Base-by-base conservation (phyloP, 2,329 filamentous ascomycete species). In the Neopestalotiopsis clavispora region DNA sequence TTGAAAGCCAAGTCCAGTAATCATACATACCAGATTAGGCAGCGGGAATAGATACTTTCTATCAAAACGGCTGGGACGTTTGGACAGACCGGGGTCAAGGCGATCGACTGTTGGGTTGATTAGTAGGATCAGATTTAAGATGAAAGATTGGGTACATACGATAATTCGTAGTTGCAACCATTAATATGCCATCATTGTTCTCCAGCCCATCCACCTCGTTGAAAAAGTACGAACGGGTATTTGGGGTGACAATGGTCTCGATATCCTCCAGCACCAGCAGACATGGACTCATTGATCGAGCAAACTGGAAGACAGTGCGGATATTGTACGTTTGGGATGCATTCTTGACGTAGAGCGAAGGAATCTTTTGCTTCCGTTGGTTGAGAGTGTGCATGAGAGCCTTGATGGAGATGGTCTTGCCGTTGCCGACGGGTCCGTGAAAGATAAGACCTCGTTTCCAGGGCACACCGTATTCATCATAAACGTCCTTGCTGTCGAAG, bases 381-480 rank as follows among this genome's bases (percentile, higher is more conserved):
- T 87, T 89, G 0, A 92, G 82, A 68, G 83, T 84, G 72, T 91
- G 84, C 88, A 92, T 92, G 74, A 89, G 86, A 0, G 90, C 90
- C 79, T 92, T 92, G 80, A 92, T 89, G 60, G 86, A 88, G 72
- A 92, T 90, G 0, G 90, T 92, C 79, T 92, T 92, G 17, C 90
- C 90, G 69, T 92, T 92, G 0, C 82, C 82, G 0, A 82, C 88
- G 0, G 88, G 87, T 0, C 89, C 90, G 71, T 91, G 85, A 76
- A 90, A 91, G 69, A 92, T 91, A 56, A 92, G 80, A 0, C 90
- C 90, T 61, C 90, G 81, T 82, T 92, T 92, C 90, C 90, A 92
- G 0, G 90, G 89, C 9, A 92, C 88, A 67, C 84, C 84, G 60
- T 92, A 83, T 58, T 85, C 81, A 9, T 81, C 75, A 75, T 92